Evolutionary conservation across 139 green algal species (phyloP), one percentile per base, ranked within the genome.

Genomic region (Zygnema circumcarinatum): DNA sequence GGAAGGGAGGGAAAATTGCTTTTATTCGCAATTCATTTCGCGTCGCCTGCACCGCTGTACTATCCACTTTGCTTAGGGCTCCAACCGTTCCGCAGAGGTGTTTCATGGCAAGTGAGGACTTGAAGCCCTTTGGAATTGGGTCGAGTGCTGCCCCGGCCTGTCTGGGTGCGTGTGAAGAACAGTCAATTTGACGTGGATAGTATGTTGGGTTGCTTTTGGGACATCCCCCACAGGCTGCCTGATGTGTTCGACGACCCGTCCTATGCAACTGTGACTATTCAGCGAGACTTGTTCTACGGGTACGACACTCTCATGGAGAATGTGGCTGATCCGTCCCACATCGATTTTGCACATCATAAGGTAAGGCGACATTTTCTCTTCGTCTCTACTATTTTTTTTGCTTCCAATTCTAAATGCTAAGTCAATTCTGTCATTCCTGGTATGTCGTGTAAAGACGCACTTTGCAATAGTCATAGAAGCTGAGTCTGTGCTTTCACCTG

Each of bases 261-360:
- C 1, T 90, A 74, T 38, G 52, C 74, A 25, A 83, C 38, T 3
- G 79, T 83, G 86, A 86, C 83, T 20, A 88, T 90, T 36, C 80
- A 89, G 83, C 72, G 87, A 31, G 87, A 91, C 32, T 54, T 91
- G 87, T 74, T 53, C 29, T 91, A 91, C 35, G 86, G 87, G 20
- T 91, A 89, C 47, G 87, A 91, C 52, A 91, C 86, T 67, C 86
- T 91, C 38, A 81, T 92, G 75, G 87, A 91, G 74, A 91, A 91
- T 47, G 87, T 91, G 2, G n/a, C 86, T 2, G 87, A 91, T 40
- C 86, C 85, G 11, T 90, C 76, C 38, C 87, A 91, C 75, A 83
- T 91, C 52, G 38, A 80, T 40, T 91, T 91, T 69, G 87, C 87
- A 1, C 87, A 91, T 53, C 87, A 91, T 35, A 89, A 85, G n/a